Evolutionary conservation across 192 early-diverging fungal species (phyloP).

Genomic region (Gigaspora rosea): DNA sequence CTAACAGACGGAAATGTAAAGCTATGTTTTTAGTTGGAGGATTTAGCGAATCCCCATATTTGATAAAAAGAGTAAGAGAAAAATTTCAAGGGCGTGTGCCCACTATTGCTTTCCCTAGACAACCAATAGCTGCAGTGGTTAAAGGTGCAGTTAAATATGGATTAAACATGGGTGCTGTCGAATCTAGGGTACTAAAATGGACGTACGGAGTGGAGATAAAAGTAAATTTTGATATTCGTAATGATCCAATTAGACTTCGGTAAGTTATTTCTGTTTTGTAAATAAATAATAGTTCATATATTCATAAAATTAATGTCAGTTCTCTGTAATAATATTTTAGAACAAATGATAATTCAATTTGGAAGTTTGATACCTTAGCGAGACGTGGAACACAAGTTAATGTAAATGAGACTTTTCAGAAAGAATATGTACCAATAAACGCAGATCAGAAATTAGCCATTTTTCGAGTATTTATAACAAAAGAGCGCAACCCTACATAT

Average conservation of each 20-base stretch:
- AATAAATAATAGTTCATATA: not conserved
- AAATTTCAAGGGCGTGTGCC: constrained; percentile 49
- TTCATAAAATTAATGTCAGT: too few species aligned
- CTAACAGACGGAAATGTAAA: constrained; percentile 36
- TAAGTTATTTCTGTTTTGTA: not conserved
- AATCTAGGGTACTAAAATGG: constrained; percentile 5
- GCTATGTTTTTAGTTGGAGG: constrained; percentile 62
- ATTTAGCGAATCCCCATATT: constrained; percentile 55
- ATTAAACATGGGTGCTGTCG: not conserved
- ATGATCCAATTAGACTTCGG: not conserved
- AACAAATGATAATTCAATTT: too few species aligned
- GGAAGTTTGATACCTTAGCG: too few species aligned
- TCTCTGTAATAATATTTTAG: too few species aligned
- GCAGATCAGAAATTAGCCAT: not conserved
- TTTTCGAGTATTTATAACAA: constrained; percentile 17
- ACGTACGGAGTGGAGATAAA: constrained; percentile 16
- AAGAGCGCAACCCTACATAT: not conserved
- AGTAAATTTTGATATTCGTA: not conserved
- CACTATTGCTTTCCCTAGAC: constrained; percentile 52
- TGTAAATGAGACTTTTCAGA: too few species aligned
- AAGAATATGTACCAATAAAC: not conserved
- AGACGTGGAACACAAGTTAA: too few species aligned
- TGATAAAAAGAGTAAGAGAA: constrained; percentile 47
- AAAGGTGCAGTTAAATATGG: constrained; percentile 55
- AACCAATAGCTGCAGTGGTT: constrained; percentile 57